Conservation (phyloP, 2,329 filamentous ascomycete species). For the Paecilomyces dactylethromorphus region DNA sequence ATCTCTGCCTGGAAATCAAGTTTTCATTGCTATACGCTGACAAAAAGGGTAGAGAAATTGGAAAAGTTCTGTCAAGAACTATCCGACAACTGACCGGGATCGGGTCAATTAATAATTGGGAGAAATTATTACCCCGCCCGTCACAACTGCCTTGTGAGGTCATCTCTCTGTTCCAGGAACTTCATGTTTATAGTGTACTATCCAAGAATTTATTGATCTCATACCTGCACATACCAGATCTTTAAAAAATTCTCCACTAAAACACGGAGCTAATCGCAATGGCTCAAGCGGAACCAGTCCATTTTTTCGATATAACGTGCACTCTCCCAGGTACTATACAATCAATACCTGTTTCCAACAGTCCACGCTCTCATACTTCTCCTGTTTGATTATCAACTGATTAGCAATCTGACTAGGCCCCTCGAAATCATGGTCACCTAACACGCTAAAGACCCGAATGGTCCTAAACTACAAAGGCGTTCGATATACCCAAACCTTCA, state of each 20-base stretch:
- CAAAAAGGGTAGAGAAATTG: no score
- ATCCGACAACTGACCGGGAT: no score
- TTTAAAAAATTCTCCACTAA: no score
- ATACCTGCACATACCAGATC: no score
- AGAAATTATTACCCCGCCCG: no score
- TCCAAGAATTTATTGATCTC: no score
- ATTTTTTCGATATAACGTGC: constrained; percentile 28
- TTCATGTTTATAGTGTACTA: no score
- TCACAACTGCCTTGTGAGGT: no score
- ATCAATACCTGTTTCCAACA: background rate
- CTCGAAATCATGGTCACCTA: constrained; percentile 22
- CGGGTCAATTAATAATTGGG: no score
- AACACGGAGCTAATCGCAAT: constrained; percentile 8
- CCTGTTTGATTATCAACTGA: background rate
- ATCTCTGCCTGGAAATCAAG: no score
- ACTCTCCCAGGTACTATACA: constrained; percentile 16
- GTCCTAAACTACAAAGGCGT: constrained; percentile 21
- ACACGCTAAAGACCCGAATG: constrained; percentile 18
- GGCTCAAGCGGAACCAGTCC: constrained; percentile 18
- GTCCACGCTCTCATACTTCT: background rate
- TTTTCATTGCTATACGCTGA: no score
- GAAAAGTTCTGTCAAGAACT: no score
- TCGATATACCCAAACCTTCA: constrained; percentile 18
- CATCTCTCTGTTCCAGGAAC: background rate
- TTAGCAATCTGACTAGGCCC: constrained; percentile 12